Evolutionary conservation across 768 basidiomycete genomes (phyloP), one percentile per base, ranked within the genome.

Genomic region (Lentinus tigrinus): DNA sequence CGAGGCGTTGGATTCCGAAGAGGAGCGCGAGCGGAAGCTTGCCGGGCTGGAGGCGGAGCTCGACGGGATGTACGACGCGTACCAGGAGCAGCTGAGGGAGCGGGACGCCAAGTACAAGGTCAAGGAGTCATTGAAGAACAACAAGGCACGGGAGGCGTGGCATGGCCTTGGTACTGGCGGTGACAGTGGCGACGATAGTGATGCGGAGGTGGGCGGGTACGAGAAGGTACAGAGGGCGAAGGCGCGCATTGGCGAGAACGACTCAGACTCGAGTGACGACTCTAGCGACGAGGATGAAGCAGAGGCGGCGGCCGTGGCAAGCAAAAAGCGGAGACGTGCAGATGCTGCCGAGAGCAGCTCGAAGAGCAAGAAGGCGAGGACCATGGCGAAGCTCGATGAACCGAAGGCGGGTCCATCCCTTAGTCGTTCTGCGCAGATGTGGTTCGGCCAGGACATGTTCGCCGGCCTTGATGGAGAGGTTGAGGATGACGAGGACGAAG

Each of bases 371-470:
- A 83, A 82, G 50, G 70, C 73, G 19, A 80, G 81, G 40, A 73
- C 89, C 14, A 68, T 84, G 37, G 77, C 80, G 2, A 76, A 79
- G 31, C 75, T 84, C 34, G 76, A 77, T 21, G 72, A 69, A 36
- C 73, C 77, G 0, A 69, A 72, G 58, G 54, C 65, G 17, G 60
- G 70, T 19, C 65, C 69, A 1, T 68, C 74, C 14, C 67, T 69
- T 13, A 85, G 80, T 64, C 81, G 81, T 46, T 79, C 86, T 44
- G 83, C 94, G 2, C 82, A 88, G 65, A 70, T 98, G n/a, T 99
- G 97, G 97, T 99, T 98, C 74, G 88, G 90, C 63, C 96, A 97
- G 73, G 89, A 90, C 50, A 73, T 97, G 43, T 99, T 99, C 78
- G 81, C 85, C 49, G 88, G 82, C 23, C 69, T 80, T 2, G 84